Percentiles rank a stretch among this genome's conserved stretches.
Conservation (phyloP, 331 rosid species). For the Acacia pycnantha region DNA sequence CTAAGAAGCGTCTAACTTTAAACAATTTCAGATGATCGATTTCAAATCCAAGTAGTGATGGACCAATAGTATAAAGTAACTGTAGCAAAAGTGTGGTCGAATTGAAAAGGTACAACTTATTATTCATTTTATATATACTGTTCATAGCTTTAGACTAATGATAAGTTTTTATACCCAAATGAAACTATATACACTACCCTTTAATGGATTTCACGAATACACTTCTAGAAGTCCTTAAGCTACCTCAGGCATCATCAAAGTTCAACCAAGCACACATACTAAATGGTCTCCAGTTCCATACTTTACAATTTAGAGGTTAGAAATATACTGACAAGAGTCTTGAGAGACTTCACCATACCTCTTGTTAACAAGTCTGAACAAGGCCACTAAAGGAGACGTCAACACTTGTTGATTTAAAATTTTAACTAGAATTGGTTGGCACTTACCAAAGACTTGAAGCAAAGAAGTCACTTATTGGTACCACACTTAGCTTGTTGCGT, state of each 20-base stretch:
- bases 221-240: neutral
- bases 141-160: neutral
- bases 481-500: conserved; percentile 86
- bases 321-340: neutral
- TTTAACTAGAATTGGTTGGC: neutral
- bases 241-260: neutral
- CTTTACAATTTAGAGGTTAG: neutral
- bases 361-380: neutral
- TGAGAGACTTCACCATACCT: neutral
- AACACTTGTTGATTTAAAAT: neutral
- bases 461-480: conserved; percentile 92
- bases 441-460: conserved; percentile 97
- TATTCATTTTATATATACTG: too few species aligned
- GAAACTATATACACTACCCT: neutral
- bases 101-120: neutral
- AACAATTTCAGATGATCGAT: neutral
- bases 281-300: neutral
- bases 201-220: neutral
- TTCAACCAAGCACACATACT: neutral
- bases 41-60: neutral
- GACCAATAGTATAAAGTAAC: neutral
- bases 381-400: neutral
- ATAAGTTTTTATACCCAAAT: neutral
- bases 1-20: neutral
- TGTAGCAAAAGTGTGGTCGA: neutral